Conservation (phyloP, 2,329 filamentous ascomycete species). For the Phialocephala sp. region DNA sequence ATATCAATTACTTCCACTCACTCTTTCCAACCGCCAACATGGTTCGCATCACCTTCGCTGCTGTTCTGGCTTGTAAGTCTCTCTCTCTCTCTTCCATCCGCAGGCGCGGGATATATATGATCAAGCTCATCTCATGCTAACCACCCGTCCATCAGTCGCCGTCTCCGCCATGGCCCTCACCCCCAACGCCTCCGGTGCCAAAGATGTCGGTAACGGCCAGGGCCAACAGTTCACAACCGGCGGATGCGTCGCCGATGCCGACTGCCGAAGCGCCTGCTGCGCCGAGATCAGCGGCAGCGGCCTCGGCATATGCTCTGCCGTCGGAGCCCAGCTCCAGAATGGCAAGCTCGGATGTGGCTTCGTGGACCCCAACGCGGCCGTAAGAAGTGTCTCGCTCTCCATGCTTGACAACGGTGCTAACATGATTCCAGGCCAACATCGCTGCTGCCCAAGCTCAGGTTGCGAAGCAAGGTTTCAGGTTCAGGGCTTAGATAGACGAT, state of each 20-base stretch:
- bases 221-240: conserved; percentile 45
- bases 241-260: conserved; percentile 43
- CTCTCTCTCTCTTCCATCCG: background rate
- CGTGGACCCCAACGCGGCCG: conserved; percentile 42
- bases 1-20: conserved; percentile 23
- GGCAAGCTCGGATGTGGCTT: conserved; percentile 46
- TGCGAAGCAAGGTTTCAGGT: conserved; percentile 44
- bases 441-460: conserved; percentile 43
- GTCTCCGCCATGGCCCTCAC: conserved; percentile 39
- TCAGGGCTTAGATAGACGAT: conserved; percentile 13
- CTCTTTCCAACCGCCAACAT: conserved; percentile 39
- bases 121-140: conserved; percentile 23
- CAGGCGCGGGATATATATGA: background rate
- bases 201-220: conserved; percentile 43
- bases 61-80: conserved; percentile 41
- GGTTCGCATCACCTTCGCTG: conserved; percentile 42
- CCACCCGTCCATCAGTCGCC: conserved; percentile 36
- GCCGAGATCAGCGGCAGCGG: conserved; percentile 38
- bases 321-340: conserved; percentile 44
- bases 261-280: conserved; percentile 42
- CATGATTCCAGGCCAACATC: conserved; percentile 33
- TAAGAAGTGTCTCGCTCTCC: conserved; percentile 13
- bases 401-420: conserved; percentile 9
- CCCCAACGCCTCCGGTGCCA: conserved; percentile 42
- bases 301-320: conserved; percentile 43